phyloP scores from a whole-genome alignment of 768 basidiomycete genomes.

The Lentinula sp. region DNA sequence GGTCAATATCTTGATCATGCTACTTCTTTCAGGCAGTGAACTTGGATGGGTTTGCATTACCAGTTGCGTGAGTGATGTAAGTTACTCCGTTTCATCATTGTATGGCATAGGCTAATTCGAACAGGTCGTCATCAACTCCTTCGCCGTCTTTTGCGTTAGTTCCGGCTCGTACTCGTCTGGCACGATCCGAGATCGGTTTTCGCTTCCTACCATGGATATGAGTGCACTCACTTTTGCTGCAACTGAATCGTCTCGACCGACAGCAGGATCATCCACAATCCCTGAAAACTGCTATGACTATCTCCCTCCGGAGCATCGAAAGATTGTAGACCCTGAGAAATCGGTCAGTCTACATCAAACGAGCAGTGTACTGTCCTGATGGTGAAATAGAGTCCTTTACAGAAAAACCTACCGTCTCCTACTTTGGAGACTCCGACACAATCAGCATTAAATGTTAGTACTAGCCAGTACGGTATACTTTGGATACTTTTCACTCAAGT shows the following conservation, averaged over 20 bases:
- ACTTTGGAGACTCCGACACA: too few species aligned
- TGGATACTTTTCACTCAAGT: too few species aligned
- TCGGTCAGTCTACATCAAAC: background rate
- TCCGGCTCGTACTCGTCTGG: background rate
- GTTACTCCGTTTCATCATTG: background rate
- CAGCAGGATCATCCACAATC: background rate
- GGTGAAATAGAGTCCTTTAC: too few species aligned
- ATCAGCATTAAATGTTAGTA: too few species aligned
- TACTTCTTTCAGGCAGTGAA: background rate
- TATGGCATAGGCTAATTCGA: too few species aligned
- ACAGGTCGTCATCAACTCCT: background rate
- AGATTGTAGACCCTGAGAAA: background rate
- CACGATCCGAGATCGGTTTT: background rate
- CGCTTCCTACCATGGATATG: slow-evolving; percentile 6
- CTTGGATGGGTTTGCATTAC: slow-evolving; percentile 3
- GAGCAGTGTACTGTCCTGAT: too few species aligned
- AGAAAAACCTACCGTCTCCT: too few species aligned
- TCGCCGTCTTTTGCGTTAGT: slow-evolving; percentile 3
- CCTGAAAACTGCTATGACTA: slow-evolving; percentile 4
- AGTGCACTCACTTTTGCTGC: background rate
- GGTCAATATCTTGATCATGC: background rate
- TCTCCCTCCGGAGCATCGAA: background rate
- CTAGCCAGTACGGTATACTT: too few species aligned
- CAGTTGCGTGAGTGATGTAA: background rate
- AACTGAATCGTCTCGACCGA: background rate